Percentiles rank a stretch among this genome's conserved stretches.
phyloP scores from a whole-genome alignment of 2,329 filamentous ascomycete genomes.

The Davidsoniella neocaledoniae region DNA sequence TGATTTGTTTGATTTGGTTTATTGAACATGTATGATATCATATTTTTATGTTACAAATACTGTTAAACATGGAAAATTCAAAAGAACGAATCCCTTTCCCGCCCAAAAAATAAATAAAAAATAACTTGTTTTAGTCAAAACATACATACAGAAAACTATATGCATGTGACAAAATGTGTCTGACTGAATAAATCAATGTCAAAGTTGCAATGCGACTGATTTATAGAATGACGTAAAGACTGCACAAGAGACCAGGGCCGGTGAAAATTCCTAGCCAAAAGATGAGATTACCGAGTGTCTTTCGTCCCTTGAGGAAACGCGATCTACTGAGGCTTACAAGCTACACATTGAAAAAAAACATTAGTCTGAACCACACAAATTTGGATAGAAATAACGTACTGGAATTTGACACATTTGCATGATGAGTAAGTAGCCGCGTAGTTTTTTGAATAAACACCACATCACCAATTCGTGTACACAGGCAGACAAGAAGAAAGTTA shows the following conservation, averaged over 20 bases:
- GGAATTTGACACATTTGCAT: conserved; percentile 61
- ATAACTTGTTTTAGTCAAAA: too few species aligned
- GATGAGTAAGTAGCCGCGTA: conserved; percentile 56
- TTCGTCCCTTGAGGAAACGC: conserved; percentile 43
- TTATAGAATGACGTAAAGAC: conserved; percentile 40
- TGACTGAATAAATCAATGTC: too few species aligned
- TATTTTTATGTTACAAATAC: background rate
- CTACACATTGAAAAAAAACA: conserved; percentile 16
- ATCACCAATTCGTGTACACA: conserved; percentile 62
- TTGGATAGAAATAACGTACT: conserved; percentile 19
- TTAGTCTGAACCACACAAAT: background rate
- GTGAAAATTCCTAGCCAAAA: conserved; percentile 71
- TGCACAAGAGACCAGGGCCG: conserved; percentile 51
- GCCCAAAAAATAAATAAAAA: too few species aligned
- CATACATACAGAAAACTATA: too few species aligned
- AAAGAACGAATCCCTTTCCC: too few species aligned
- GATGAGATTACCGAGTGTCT: conserved; percentile 52
- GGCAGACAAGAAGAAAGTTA: conserved; percentile 58
- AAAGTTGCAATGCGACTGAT: background rate
- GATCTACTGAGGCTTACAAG: conserved; percentile 51
- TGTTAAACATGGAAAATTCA: too few species aligned
- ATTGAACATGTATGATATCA: background rate
- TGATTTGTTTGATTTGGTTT: background rate
- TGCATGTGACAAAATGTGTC: too few species aligned
- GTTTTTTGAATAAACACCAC: conserved; percentile 66